Conservation (phyloP, 306 rosid genomes). For the Prunus fruticosa region DNA sequence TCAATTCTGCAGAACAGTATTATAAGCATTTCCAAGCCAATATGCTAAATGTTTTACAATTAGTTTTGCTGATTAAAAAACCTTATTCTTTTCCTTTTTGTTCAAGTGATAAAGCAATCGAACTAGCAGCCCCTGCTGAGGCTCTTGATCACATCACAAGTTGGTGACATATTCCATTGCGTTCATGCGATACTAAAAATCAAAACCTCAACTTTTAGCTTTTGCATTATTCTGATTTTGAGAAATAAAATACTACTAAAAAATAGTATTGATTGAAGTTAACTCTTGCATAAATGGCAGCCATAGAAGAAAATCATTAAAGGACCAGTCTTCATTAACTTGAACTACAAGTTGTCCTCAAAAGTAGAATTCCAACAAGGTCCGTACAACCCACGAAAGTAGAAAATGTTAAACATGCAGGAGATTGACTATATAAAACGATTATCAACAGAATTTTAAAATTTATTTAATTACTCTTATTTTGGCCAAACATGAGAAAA, state of each 20-base stretch:
- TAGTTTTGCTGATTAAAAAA: neutral
- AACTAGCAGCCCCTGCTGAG: neutral
- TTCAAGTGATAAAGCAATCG: neutral
- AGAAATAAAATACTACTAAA: neutral
- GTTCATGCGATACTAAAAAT: neutral
- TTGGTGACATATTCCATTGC: constrained; percentile 2
- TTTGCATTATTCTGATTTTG: neutral
- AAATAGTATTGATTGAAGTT: neutral
- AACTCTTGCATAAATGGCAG: neutral
- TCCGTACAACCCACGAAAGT: neutral
- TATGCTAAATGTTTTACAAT: neutral
- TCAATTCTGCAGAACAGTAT: neutral
- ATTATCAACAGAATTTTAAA: neutral
- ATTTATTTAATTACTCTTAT: neutral
- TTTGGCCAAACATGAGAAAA: neutral
- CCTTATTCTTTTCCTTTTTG: neutral
- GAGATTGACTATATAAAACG: neutral
- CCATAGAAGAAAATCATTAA: neutral
- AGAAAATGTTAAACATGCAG: neutral
- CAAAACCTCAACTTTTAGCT: neutral
- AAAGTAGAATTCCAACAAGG: neutral
- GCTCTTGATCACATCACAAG: neutral
- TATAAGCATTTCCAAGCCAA: neutral
- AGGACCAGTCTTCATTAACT: neutral
- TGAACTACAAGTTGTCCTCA: neutral